Base-by-base conservation (phyloP, 176 grass and related monocot genomes). In the Tillandsia leiboldiana region DNA sequence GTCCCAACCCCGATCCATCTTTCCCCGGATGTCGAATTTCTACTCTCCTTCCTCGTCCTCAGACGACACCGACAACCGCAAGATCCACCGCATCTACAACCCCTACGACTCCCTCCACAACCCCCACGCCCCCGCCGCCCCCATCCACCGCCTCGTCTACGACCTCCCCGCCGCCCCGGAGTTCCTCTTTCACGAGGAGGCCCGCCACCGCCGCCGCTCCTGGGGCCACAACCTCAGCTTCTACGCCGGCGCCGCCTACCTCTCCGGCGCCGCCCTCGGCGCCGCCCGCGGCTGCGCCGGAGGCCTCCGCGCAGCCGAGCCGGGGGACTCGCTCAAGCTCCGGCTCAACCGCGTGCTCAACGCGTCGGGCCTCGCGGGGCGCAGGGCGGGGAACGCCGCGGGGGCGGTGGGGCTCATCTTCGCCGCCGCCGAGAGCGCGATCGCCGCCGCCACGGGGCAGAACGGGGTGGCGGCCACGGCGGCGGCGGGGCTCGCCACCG, bases 101-200 rank as follows among this genome's bases (percentile, higher is more conserved):
- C 75, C 75, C 11, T 77, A 77, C 12, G 75, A 77, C 33, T 49
- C 75, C 11, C 1, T 77, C 18, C 29, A 28, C 28, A 57, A 61
- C 20, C 33, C 75, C 10, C 67, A 68, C 52, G 53, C 75, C 10
- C 67, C 56, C 52, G 53, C 75, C 20, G 11, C 61, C 51, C 75
- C 75, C 66, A 50, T 69, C 52, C 53, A 77, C 75, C 53, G 49
- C 29, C 66, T 67, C 75, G 61, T 77, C 53, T 69, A 77, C 75
- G 75, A 77, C 53, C 75, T 77, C 15, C 75, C 75, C 65, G 28
- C 52, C 65, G 68, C 75, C 2, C 75, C 75, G 11, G 75, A 77
- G 42, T 69, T 77, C 33, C 75, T 77, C 65, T 77, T 77, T 65
- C 5, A 57, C 14, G 74, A 77, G 65, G 74, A 77, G 53, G 65